phyloP scores from a whole-genome alignment of 345 rosid species.

The Heritiera littoralis region DNA sequence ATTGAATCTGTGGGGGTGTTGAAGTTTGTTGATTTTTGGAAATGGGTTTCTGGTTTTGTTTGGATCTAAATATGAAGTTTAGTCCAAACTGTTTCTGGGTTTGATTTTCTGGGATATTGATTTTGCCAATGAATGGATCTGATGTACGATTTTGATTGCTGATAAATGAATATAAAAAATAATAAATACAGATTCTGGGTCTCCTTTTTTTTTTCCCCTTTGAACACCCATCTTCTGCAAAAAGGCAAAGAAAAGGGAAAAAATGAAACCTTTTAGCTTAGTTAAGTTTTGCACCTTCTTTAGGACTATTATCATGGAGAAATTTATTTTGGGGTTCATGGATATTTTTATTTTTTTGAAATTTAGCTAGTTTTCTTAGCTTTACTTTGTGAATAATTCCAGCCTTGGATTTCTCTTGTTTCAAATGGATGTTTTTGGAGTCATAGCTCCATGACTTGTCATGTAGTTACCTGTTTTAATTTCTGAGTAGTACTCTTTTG shows the following conservation, averaged over 20 bases:
- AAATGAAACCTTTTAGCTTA: not conserved
- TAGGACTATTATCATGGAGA: not conserved
- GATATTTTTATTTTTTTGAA: not conserved
- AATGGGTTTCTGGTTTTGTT: slow-evolving; percentile 12
- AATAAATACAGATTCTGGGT: not conserved
- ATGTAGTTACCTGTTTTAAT: not conserved
- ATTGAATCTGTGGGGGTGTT: not conserved
- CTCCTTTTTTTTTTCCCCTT: not conserved
- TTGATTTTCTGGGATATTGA: slow-evolving; percentile 1
- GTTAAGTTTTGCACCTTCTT: not conserved
- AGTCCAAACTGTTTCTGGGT: not conserved
- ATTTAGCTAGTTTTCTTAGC: not conserved
- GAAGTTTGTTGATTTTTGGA: slow-evolving; percentile 4
- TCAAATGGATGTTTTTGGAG: not conserved
- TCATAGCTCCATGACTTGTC: not conserved
- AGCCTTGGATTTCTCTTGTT: too few species aligned
- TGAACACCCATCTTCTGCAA: not conserved
- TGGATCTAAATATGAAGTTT: not conserved
- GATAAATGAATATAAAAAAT: not conserved
- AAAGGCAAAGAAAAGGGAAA: not conserved
- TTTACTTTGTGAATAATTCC: not conserved
- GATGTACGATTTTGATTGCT: not conserved
- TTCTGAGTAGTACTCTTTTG: not conserved
- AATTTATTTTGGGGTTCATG: not conserved
- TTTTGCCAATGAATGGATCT: slow-evolving; percentile 15